Base-by-base conservation (phyloP, 2,329 filamentous ascomycete genomes). In the Magnaporthiopsis rhizophila region DNA sequence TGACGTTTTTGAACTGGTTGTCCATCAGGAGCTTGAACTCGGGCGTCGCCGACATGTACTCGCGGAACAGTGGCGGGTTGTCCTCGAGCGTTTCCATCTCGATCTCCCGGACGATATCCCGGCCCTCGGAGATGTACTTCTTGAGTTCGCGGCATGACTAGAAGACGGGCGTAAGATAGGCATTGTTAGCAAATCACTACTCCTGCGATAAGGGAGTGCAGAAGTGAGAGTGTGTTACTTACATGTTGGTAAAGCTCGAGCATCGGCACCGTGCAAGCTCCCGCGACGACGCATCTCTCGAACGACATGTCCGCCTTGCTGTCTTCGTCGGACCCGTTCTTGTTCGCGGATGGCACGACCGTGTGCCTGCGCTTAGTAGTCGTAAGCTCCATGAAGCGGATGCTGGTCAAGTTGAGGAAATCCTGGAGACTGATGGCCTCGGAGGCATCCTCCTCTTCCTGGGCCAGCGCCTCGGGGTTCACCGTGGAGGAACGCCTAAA, bases 371-470 rank as follows among this genome's bases (percentile, higher is more conserved):
- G 84, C 74, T 98, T 98, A 1, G 93, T 97, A 0, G 94, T 97
- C n/a, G 89, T 97, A 62, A 99, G 81, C 73, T 99, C 95, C 90
- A 99, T 97, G 78, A 99, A 99, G 64, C 93, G 91, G 71, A 99
- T 97, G 65, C 91, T 96, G 2, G 94, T 97, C 86, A 97, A 88
- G 67, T 96, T 91, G 59, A 99, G 79, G 76, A 99, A 99, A 63
- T 97, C 90, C 69, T 97, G 92, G 3, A 99, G 81, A 59, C 93
- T 89, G 64, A 97, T 92, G 28, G 82, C 83, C 32, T 88, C 84
- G 28, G 79, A 82, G 15, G 80, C 74, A 26, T 80, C 80, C n/a
- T 86, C 82, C 7, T 78, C 74, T 62, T 80, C 76, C 30, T 7
- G 30, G 30, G 78, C 69, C 58, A 82, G 76, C 11, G 58, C 64